Evolutionary conservation across 2,329 filamentous ascomycete genomes (phyloP), one percentile per base, ranked within the genome.

Genomic region (Epicoccum nigrum): DNA sequence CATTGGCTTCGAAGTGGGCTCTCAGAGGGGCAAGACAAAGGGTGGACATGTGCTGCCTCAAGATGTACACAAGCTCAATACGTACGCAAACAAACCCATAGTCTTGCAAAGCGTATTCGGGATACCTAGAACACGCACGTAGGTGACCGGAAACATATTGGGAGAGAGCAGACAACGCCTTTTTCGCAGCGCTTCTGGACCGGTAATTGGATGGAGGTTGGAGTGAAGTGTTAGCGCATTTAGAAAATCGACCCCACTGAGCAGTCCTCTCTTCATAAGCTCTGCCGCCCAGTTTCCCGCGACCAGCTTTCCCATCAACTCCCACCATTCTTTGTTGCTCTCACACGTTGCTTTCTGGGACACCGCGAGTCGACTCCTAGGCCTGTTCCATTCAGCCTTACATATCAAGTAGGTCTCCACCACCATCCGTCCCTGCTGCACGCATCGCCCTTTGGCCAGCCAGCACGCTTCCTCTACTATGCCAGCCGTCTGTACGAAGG

Each of bases 231-330:
- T 58, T 72, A 72, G 70, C 67, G 69, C 61, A 61, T 56, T 51
- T 39, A 58, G 58, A 66, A 67, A 70, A 69, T 68, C 28, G 50
- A 70, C 70, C 70, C 69, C 70, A 69, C 68, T 60, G 35, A 60
- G 49, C 51, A 52, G 48, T 56, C 53, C 58, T 59, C 62, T 58
- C 62, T 71, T 72, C 69, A 70, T 72, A 73, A 73, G 68, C 58
- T 54, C 60, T 61, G 58, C 59, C 59, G 45, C 60, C 58, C 46
- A 60, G 55, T 60, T 51, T 46, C 49, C 58, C 56, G 62, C 59
- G 59, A 25, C 55, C 44, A 42, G 50, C 46, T 48, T 46, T 55
- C 49, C 54, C 47, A 45, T 43, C 13, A 17, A 45, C 45, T 37
- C 44, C 28, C 45, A 53, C 51, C 45, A 48, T 56, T 47, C 45